A percentile compares a stretch with the other conserved stretches of the same genome.
Evolutionary conservation across 352 stramenopile genomes (phyloP).

Genomic region (Pythium rishiriense): DNA sequence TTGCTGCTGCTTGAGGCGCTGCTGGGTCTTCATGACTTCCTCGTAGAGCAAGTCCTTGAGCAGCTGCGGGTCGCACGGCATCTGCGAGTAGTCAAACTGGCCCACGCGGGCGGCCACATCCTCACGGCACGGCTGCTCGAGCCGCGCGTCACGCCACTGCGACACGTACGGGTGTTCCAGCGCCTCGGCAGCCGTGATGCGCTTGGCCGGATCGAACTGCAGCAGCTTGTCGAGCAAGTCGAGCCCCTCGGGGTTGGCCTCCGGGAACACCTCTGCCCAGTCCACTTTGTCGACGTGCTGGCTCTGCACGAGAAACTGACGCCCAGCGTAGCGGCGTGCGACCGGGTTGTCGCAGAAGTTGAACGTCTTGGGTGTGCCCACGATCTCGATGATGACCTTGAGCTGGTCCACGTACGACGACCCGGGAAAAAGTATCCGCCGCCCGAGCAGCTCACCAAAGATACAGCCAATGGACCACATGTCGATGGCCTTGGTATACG

Average conservation of each 20-base stretch:
- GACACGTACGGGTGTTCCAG: constrained; percentile 90
- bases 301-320: constrained; percentile 80
- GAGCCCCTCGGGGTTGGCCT: constrained; percentile 83
- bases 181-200: constrained; percentile 83
- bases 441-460: constrained; percentile 97
- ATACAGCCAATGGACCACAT: constrained; percentile 99
- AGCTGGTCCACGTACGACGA: constrained; percentile 88
- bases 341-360: constrained; percentile 86
- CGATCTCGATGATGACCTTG: constrained; percentile 85
- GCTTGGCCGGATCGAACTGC: constrained; percentile 84
- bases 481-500: constrained; percentile 89
- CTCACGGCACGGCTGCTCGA: constrained; percentile 57
- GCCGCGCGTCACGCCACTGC: constrained; percentile 64
- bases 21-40: constrained; percentile 78
- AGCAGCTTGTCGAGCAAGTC: constrained; percentile 87
- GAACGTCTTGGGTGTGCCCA: constrained; percentile 83
- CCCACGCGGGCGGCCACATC: constrained; percentile 57
- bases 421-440: constrained; percentile 82
- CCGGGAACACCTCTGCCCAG: constrained; percentile 74
- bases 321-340: constrained; percentile 76
- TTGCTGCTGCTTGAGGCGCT: constrained; percentile 27
- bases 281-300: constrained; percentile 71
- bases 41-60: constrained; percentile 83
- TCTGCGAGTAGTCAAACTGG: constrained; percentile 76
- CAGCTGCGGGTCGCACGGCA: constrained; percentile 66